Evolutionary conservation across 352 stramenopile species (phyloP).

Genomic region (Globisporangium megalacanthum): DNA sequence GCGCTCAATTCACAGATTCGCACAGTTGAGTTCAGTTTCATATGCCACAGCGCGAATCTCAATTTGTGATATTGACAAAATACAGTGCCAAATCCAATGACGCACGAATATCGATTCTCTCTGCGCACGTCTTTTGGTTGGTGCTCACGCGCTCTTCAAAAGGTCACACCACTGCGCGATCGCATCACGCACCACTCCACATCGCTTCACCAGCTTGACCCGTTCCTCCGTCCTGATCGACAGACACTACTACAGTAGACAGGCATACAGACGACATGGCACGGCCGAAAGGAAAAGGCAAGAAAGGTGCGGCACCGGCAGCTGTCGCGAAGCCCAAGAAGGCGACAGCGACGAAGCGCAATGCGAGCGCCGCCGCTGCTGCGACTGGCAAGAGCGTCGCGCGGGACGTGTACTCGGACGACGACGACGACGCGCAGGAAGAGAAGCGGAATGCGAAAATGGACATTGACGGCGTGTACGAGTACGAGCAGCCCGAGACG

Average conservation of each 20-base stretch:
- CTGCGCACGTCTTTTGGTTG: too few relatives aligned
- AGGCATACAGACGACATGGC: slow-evolving; percentile 11
- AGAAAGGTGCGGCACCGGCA: slow-evolving; percentile 7
- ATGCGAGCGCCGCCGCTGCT: slow-evolving; percentile 13
- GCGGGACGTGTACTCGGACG: slow-evolving; percentile 76
- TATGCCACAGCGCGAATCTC: too few relatives aligned
- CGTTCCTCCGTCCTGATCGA: background rate
- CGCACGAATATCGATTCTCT: too few relatives aligned
- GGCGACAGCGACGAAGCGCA: slow-evolving; percentile 10
- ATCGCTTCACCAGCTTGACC: background rate
- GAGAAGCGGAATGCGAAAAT: slow-evolving; percentile 54
- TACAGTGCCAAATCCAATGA: too few relatives aligned
- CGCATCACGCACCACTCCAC: background rate
- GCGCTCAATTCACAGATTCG: too few relatives aligned
- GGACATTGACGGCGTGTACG: slow-evolving; percentile 78
- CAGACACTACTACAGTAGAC: background rate
- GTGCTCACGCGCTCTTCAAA: too few relatives aligned
- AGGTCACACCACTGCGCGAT: too few relatives aligned
- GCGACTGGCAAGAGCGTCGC: slow-evolving; percentile 19
- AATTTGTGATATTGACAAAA: too few relatives aligned
- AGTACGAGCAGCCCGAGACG: slow-evolving; percentile 71
- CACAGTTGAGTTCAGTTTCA: too few relatives aligned
- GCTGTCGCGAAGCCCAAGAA: slow-evolving; percentile 19
- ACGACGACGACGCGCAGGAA: slow-evolving; percentile 69
- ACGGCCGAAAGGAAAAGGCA: slow-evolving; percentile 18